phyloP scores from a whole-genome alignment of 768 basidiomycete genomes.

The Pisolithus tinctorius region DNA sequence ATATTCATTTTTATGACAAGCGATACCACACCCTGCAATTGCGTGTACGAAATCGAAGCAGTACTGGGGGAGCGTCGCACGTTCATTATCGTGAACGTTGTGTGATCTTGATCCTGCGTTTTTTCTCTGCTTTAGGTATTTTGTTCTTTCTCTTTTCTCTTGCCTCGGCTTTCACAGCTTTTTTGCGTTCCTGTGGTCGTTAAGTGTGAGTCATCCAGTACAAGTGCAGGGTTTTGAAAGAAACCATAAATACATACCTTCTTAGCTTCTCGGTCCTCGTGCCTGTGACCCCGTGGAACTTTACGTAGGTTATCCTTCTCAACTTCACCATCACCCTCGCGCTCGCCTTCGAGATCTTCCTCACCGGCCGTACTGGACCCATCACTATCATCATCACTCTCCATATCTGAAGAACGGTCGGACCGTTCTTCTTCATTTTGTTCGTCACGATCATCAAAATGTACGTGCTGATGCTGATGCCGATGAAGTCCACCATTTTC shows the following conservation, averaged over 20 bases:
- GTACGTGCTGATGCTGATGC: conserved; percentile 7
- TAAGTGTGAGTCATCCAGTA: conserved; percentile 2
- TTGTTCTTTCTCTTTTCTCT: conserved; percentile 86
- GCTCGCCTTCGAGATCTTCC: conserved; percentile 31
- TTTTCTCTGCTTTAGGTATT: conserved; percentile 95
- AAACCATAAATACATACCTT: conserved; percentile 45
- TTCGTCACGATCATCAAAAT: conserved; percentile 10
- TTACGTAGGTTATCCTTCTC: conserved; percentile 40
- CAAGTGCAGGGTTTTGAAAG: neutral
- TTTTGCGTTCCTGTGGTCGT: conserved; percentile 75
- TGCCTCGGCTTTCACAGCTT: conserved; percentile 78
- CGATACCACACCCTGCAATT: conserved; percentile 2
- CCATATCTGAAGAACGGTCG: neutral
- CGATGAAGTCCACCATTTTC: neutral
- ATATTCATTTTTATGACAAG: conserved; percentile 2
- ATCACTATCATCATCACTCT: conserved; percentile 18
- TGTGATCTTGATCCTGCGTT: conserved; percentile 63
- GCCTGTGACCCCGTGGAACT: conserved; percentile 76
- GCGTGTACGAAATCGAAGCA: neutral
- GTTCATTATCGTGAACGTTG: conserved; percentile 10
- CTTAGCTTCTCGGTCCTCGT: conserved; percentile 88
- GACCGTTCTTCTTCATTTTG: conserved; percentile 5
- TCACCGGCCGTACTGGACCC: conserved; percentile 23
- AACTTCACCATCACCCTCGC: conserved; percentile 23
- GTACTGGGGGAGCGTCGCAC: conserved; percentile 7